Evolutionary conservation across 345 rosid genomes (phyloP), one percentile per base, ranked within the genome.

Genomic region (Anacardium occidentale): DNA sequence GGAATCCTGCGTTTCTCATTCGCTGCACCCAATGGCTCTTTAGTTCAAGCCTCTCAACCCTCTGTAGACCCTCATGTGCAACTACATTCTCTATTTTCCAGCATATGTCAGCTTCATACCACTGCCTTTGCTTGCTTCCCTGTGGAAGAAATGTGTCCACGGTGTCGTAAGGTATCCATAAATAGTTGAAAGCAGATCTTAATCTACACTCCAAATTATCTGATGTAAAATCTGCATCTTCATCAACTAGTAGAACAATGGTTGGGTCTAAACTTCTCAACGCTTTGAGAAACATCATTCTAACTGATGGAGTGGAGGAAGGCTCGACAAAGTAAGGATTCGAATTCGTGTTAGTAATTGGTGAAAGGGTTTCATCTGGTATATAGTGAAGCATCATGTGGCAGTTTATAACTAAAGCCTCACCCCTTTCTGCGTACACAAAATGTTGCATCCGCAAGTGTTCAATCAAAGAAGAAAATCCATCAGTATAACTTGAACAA

Each of bases 41-140:
- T 0, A 84, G 83, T 51, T 94, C 98, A 7, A 83, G 72, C 79
- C 97, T 83, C 81, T 94, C 98, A 0, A 94, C 84, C 69, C 98
- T 88, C 76, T 83, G 89, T 3, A 48, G 14, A 24, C 95, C 98
- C 78, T 92, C 97, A 58, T 87, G 78, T 11, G 90, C 92, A 7
- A 94, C 78, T 20, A 94, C 93, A 79, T 94, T 92, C 85, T 89
- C 93, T 51, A 94, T 88, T 82, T 88, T 92, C 97, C 97, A 92
- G 32, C 85, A 80, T 11, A 88, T 66, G 56, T 83, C 84, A 9
- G 93, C 90, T 66, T 94, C 97, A 42, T 90, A 94, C 97, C 97
- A 90, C 69, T 83, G 77, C 74, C 94, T 86, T 72, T 94, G 89
- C 77, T 84, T 86, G 72, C 91, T 89, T 22, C 97, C 93, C 37